Percentiles rank a stretch among this genome's conserved stretches.
phyloP scores from a whole-genome alignment of 2,329 filamentous ascomycete species.

The Pseudocercospora musae region DNA sequence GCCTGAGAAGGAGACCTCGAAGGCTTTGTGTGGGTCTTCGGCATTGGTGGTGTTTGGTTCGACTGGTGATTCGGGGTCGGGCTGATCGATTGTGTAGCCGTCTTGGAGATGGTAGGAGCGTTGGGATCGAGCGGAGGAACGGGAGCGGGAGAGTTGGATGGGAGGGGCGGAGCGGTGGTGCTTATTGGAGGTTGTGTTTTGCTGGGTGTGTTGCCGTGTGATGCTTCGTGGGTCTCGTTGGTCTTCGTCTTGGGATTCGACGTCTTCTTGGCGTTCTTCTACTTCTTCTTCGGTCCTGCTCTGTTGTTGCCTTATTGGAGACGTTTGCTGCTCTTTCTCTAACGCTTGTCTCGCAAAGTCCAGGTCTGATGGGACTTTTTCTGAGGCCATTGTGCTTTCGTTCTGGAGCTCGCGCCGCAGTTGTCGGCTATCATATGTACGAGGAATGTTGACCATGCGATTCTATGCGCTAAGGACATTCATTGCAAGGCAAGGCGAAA shows the following conservation, averaged over 20 bases:
- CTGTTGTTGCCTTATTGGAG: background rate
- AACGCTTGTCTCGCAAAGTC: background rate
- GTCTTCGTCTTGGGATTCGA: background rate
- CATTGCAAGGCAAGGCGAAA: background rate
- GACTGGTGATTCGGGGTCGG: constrained; percentile 1
- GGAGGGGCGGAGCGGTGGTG: background rate
- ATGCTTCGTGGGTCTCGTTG: constrained; percentile 7
- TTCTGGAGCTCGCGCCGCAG: background rate
- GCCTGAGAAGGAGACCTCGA: constrained; percentile 72
- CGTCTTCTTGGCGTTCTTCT: constrained; percentile 1
- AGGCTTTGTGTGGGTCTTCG: constrained; percentile 44
- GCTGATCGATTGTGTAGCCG: constrained; percentile 26
- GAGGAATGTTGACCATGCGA: background rate
- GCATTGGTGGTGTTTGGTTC: background rate
- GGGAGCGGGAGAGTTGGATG: constrained; percentile 22
- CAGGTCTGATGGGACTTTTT: background rate
- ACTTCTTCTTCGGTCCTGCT: background rate
- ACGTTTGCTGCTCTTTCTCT: background rate
- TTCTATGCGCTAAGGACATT: background rate
- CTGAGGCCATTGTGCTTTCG: background rate
- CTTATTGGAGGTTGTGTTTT: background rate
- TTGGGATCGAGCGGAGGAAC: constrained; percentile 30
- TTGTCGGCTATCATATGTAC: background rate
- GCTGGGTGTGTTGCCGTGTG: background rate
- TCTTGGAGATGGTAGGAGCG: constrained; percentile 30